A percentile compares a stretch with the other conserved stretches of the same genome.
Evolutionary conservation across 1,139 yeast genomes (phyloP).

Genomic region (Petasospora rhodanensis): DNA sequence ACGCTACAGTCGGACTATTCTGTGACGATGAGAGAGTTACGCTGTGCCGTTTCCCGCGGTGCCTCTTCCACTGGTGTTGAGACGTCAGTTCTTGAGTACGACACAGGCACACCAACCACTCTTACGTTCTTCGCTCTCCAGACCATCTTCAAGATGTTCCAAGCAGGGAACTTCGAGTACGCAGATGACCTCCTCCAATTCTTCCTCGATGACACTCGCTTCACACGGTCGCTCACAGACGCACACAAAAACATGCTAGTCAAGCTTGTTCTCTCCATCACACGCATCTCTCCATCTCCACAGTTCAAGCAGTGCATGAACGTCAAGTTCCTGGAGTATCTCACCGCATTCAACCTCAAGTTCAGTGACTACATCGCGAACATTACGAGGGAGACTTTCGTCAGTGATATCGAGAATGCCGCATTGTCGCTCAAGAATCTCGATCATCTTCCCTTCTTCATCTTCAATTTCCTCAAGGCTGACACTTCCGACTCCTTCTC

Average conservation of each 20-base stretch:
- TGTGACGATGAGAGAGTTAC: constrained; percentile 10
- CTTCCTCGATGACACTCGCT: constrained; percentile 7
- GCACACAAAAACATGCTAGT: constrained; percentile 15
- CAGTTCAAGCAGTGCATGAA: constrained; percentile 19
- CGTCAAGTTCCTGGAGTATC: constrained; percentile 20
- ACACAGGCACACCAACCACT: constrained; percentile 1
- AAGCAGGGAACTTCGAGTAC: constrained; percentile 8
- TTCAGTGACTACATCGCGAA: constrained; percentile 19
- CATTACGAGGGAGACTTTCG: constrained; percentile 9
- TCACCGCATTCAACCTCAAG: constrained; percentile 12
- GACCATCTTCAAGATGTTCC: constrained; percentile 19
- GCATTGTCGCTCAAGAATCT: constrained; percentile 4
- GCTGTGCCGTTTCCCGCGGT: constrained; percentile 3
- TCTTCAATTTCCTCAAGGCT: constrained; percentile 10
- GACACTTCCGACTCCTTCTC: constrained; percentile 12
- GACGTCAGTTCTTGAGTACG: background rate
- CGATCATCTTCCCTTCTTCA: constrained; percentile 14
- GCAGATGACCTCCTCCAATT: constrained; percentile 9
- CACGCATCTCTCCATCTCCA: constrained; percentile 13
- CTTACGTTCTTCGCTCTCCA: constrained; percentile 21
- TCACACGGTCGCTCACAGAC: background rate
- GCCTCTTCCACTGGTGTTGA: background rate
- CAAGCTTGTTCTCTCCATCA: constrained; percentile 19
- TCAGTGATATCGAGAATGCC: constrained; percentile 7
- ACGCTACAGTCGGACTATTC: constrained; percentile 10